Evolutionary conservation across 352 stramenopile species (phyloP), one percentile per base, ranked within the genome.

Genomic region (Phytophthora syringae): DNA sequence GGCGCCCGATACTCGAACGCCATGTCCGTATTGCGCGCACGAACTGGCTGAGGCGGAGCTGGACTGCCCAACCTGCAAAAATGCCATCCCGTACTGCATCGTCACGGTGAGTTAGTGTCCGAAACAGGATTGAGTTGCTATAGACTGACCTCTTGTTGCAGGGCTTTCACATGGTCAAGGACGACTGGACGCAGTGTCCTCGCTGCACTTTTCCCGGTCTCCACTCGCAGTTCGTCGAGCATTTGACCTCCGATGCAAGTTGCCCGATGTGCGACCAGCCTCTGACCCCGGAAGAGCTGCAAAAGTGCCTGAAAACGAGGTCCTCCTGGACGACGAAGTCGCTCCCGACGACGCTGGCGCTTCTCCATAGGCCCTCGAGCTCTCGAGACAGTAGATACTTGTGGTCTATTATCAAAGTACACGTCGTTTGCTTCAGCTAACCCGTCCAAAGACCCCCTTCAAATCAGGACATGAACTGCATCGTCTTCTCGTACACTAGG

Each of bases 111-210:
- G 27, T 32, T 10, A n/a, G n/a, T n/a, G n/a, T n/a, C n/a, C n/a
- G n/a, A n/a, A n/a, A n/a, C n/a, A n/a, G n/a, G n/a, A n/a, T n/a
- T n/a, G n/a, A n/a, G n/a, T n/a, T n/a, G n/a, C n/a, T n/a, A n/a
- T n/a, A n/a, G n/a, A n/a, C 39, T 52, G 61, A 18, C 15, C 11
- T 43, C 40, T 27, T 32, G 9, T 65, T 20, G 20, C 40, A 93
- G 86, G 94, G 95, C 32, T 90, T 85, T 67, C 95, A 98, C 82
- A 98, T 98, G 92, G 79, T 97, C 47, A 86, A 89, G 54, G 84
- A 97, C 43, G 90, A 98, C 74, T 98, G 92, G 91, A 93, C 81
- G 28, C 73, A 86, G 54, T 98, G 95, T 67, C 95, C 95, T 7
- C 76, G 84, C 11, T 97, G 88, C 57, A 76, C 79, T 1, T 96